Percentiles rank a stretch among this genome's conserved stretches.
Conservation (phyloP, 148 eudicot genomes). For the Suaeda aralocaspica region DNA sequence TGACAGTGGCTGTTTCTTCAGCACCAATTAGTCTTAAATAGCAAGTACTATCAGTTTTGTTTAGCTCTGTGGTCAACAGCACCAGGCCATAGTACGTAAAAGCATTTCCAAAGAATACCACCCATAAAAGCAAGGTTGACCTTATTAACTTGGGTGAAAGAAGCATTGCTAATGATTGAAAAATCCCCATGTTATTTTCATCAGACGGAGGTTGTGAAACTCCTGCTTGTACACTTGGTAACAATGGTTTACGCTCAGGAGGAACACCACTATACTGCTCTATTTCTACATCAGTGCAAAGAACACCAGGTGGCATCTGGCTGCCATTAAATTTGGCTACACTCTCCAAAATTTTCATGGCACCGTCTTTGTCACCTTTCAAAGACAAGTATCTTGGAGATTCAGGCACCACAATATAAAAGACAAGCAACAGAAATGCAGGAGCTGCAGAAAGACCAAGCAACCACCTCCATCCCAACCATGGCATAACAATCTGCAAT, state of each 20-base stretch:
- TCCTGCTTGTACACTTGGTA: constrained; percentile 8
- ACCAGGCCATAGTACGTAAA: constrained; percentile 82
- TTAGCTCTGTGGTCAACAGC: constrained; percentile 70
- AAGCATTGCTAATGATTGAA: constrained; percentile 38
- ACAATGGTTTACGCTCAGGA: constrained; percentile 16
- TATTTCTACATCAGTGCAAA: constrained; percentile 36
- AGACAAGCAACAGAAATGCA: constrained; percentile 52
- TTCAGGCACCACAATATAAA: constrained; percentile 47
- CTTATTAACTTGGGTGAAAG: constrained; percentile 56
- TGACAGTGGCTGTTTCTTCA: constrained; percentile 27
- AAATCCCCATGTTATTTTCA: constrained; percentile 18
- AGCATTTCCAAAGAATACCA: constrained; percentile 72
- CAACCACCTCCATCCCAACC: constrained; percentile 75
- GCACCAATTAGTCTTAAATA: constrained; percentile 17
- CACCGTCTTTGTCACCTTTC: constrained; percentile 58
- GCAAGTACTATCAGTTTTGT: constrained; percentile 51
- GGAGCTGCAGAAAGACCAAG: constrained; percentile 68
- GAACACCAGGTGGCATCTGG: constrained; percentile 48
- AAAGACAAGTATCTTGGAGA: constrained; percentile 67
- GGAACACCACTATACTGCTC: constrained; percentile 14
- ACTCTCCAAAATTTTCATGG: constrained; percentile 49
- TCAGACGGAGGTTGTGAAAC: constrained; percentile 18
- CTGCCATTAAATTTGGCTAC: constrained; percentile 41
- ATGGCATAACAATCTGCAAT: constrained; percentile 72
- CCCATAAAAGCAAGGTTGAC: constrained; percentile 68